Base-by-base conservation (phyloP, 176 grass and related monocot species). In the Areca catechu region DNA sequence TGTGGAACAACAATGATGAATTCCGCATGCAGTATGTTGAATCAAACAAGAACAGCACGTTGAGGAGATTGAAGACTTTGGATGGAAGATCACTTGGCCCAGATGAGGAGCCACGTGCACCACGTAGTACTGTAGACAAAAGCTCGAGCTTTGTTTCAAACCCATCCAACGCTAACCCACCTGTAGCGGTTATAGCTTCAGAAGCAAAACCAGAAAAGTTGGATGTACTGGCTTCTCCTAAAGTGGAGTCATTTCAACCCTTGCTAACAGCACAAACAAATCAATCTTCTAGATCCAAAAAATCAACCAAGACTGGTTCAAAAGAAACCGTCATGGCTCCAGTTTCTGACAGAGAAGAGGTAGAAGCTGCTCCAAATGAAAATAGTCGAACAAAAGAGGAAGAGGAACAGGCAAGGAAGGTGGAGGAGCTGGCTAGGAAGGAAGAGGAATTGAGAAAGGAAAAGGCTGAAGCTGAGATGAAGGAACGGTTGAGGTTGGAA, bases 71-170 rank as follows among this genome's bases (percentile, higher is more conserved):
- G 17, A 77, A 66, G 62, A 89, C 94, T 21, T 51, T 51, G 51
- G 94, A 98, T 80, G 94, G 94, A 56, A 87, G 94, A 80, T 72
- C 56, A 56, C 81, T 98, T 72, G 94, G 81, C 4, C 84, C 84
- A 24, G 79, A 89, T 48, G 88, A 92, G 67, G 75, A 74, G 15
- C 86, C 80, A 63, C 92, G 80, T 27, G 65, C 80, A 64, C 68
- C 91, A 56, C 82, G 73, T 3, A 76, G 24, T 49, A 63, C 76
- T 50, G 56, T 62, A 62, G 73, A 51, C 61, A 89, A 67, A 77
- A 80, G 74, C 24, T 67, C 56, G 15, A 77, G n/a, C 73, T 73
- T 48, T 76, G 57, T 76, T 65, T 69, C 67, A 51, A 59, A 19
- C 54, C 22, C 63, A 29, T 21, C 72, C 53, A 57, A 57, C 58